A percentile compares a stretch with the other conserved stretches of the same genome.
These are phyloP conservation scores for Leccinum glutinopallens DNA, from an alignment of 1,284 basidiomycete species.

Conservation along the genomic window DNA sequence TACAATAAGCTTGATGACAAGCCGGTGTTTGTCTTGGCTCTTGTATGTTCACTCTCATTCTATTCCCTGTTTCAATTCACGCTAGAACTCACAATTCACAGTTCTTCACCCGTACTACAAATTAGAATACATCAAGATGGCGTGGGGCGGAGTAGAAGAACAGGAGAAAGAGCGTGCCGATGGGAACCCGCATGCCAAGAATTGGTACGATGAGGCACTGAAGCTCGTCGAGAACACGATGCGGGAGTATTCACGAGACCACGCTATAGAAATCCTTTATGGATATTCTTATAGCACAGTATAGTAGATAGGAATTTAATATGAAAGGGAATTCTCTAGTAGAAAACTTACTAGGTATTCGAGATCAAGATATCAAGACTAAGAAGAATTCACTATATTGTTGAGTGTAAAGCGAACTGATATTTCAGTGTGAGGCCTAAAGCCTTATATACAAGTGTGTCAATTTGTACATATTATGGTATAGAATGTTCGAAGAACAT, in stretches of 20 bases:
- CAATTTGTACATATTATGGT: too few species aligned
- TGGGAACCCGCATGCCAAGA: neutral
- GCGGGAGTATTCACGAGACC: neutral
- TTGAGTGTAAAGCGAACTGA: too few species aligned
- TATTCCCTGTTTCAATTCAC: neutral
- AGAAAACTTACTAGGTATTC: too few species aligned
- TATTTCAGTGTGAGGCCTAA: too few species aligned
- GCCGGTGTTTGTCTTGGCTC: neutral
- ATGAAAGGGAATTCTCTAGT: too few species aligned
- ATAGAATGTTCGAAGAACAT: too few species aligned
- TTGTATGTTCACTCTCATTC: neutral
- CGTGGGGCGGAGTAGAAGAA: neutral
- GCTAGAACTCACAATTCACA: neutral
- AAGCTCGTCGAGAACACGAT: neutral
- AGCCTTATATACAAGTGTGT: too few species aligned
- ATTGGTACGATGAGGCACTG: neutral
- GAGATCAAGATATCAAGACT: too few species aligned
- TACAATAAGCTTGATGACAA: conserved; percentile 1
- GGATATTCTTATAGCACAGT: too few species aligned
- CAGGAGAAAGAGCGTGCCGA: neutral
- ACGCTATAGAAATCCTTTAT: neutral
- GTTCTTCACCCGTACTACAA: neutral
- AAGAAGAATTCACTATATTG: too few species aligned
- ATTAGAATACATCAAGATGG: neutral
- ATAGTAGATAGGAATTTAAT: too few species aligned